Percentiles rank a stretch among this genome's conserved stretches.
Conservation (phyloP, 768 basidiomycete species). For the Lepiota venenata region DNA sequence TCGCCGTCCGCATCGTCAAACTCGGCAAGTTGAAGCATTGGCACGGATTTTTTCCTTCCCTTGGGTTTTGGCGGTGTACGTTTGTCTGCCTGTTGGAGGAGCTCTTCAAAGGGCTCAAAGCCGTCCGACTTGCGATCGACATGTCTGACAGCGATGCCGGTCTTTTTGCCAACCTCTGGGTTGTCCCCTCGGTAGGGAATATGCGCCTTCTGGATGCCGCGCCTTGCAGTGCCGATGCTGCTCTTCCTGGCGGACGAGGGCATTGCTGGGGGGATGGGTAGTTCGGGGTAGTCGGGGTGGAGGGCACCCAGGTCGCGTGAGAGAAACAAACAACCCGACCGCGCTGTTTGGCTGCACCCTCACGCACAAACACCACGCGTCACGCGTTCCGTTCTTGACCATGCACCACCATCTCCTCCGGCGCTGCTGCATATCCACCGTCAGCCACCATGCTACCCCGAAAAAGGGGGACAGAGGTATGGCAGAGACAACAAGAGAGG, state of each 20-base stretch:
- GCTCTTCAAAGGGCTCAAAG: constrained; percentile 77
- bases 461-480: constrained; percentile 30
- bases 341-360: constrained; percentile 5
- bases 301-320: constrained; percentile 1
- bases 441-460: constrained; percentile 13
- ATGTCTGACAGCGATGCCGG: constrained; percentile 64
- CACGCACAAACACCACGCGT: constrained; percentile 4
- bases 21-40: constrained; percentile 18
- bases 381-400: constrained; percentile 5
- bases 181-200: constrained; percentile 80
- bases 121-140: constrained; percentile 77
- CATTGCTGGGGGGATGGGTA: constrained; percentile 23
- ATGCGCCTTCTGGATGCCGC: constrained; percentile 62
- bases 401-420: constrained; percentile 1
- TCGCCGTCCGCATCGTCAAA: constrained; percentile 59
- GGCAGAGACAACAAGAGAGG: background rate
- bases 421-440: constrained; percentile 4
- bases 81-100: constrained; percentile 67
- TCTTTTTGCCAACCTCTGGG: constrained; percentile 75
- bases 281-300: background rate
- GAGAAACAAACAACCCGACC: constrained; percentile 13
- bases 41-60: constrained; percentile 42
- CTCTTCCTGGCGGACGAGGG: constrained; percentile 44
- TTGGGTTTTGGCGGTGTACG: constrained; percentile 59
- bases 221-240: constrained; percentile 42